These are phyloP conservation scores for Xerocomus cyaneibrunnescens DNA, from an alignment of 1,284 basidiomycete species.

Conservation along the genomic window DNA sequence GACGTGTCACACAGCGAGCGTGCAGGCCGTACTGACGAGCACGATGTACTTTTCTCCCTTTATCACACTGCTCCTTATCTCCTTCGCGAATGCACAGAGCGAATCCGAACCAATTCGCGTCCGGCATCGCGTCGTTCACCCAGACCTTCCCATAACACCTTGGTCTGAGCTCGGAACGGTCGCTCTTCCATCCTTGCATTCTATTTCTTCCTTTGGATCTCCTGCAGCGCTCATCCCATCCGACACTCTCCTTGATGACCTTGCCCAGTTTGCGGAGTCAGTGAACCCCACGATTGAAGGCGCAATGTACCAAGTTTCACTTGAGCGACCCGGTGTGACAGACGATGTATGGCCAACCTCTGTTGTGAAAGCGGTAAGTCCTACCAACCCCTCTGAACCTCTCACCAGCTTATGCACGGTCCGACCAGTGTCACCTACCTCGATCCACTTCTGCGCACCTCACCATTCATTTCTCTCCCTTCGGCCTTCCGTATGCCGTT, in stretches of 20 bases:
- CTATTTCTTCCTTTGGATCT: constrained; percentile 27
- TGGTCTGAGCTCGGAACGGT: constrained; percentile 39
- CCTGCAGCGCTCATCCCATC: constrained; percentile 36
- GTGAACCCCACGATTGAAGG: constrained; percentile 39
- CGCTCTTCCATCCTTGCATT: constrained; percentile 29
- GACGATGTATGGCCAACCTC: constrained; percentile 61
- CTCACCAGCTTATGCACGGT: constrained; percentile 10
- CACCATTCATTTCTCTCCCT: constrained; percentile 52
- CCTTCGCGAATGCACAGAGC: constrained; percentile 13
- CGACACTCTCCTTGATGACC: constrained; percentile 43
- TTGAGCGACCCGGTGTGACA: constrained; percentile 53
- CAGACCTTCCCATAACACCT: constrained; percentile 34
- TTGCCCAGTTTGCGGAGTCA: constrained; percentile 42
- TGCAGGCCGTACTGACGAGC: too few species aligned
- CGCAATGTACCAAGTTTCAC: constrained; percentile 72
- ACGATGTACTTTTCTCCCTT: constrained; percentile 11
- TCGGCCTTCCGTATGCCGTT: constrained; percentile 54
- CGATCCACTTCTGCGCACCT: constrained; percentile 53
- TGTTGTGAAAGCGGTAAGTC: constrained; percentile 69
- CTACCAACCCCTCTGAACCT: constrained; percentile 9
- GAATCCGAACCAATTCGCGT: constrained; percentile 28
- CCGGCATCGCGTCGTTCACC: constrained; percentile 43
- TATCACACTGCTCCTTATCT: constrained; percentile 16
- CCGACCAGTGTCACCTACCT: constrained; percentile 58
- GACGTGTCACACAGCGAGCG: constrained; percentile 2